These are phyloP conservation scores for Pestalotiopsis sp. DNA, from an alignment of 2,329 filamentous ascomycete genomes.

Conservation along the genomic window DNA sequence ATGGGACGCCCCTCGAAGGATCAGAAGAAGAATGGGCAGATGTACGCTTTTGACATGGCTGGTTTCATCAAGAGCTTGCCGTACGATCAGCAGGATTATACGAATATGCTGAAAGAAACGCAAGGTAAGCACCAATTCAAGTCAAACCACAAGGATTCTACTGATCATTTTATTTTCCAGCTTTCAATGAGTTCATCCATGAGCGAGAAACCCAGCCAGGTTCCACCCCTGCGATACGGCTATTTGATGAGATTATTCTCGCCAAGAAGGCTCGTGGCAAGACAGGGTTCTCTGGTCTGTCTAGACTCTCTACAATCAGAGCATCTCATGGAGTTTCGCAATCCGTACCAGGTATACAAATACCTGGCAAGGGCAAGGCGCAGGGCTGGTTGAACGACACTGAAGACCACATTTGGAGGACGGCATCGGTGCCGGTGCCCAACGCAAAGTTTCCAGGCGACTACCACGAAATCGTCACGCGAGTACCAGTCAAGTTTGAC, in stretches of 20 bases:
- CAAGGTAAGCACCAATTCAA: constrained; percentile 52
- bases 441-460: constrained; percentile 64
- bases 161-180: constrained; percentile 37
- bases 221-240: constrained; percentile 66
- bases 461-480: constrained; percentile 61
- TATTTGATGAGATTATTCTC: constrained; percentile 84
- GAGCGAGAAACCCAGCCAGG: constrained; percentile 70
- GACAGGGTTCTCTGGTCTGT: constrained; percentile 65
- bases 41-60: constrained; percentile 67
- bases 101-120: constrained; percentile 65
- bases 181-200: constrained; percentile 84
- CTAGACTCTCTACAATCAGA: constrained; percentile 61
- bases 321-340: constrained; percentile 55
- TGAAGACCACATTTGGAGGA: constrained; percentile 80
- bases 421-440: constrained; percentile 62
- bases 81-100: constrained; percentile 67
- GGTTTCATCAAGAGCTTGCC: constrained; percentile 67
- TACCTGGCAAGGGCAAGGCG: constrained; percentile 41
- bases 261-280: constrained; percentile 74
- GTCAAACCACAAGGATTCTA: background rate
- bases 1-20: constrained; percentile 61
- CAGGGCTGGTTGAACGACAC: constrained; percentile 71
- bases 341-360: constrained; percentile 38
- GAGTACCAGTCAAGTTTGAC: constrained; percentile 83
- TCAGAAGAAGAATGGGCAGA: constrained; percentile 61